Evolutionary conservation across 495 filamentous ascomycete genomes (phyloP).

Genomic region (Penicillium roqueforti): DNA sequence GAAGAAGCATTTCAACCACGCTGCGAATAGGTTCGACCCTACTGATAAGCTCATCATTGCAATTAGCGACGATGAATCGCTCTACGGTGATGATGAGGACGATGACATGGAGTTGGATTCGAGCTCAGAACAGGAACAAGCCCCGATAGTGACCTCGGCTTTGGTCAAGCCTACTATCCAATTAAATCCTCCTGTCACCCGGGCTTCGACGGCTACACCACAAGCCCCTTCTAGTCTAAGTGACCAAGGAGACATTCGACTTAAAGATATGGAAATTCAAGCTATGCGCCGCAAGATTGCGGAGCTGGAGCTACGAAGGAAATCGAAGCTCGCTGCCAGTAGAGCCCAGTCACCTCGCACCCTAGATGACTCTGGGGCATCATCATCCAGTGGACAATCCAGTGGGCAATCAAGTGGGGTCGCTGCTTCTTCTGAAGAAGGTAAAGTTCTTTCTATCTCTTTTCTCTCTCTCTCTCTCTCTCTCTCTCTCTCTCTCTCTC

Average conservation of each 20-base stretch:
- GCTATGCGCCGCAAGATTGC: conserved; percentile 72
- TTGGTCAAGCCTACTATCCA: conserved; percentile 10
- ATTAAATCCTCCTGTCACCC: conserved; percentile 4
- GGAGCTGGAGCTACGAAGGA: conserved; percentile 66
- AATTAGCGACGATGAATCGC: conserved; percentile 64
- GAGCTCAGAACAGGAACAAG: conserved; percentile 9
- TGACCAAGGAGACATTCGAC: conserved; percentile 55
- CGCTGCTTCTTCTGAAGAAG: conserved; percentile 1
- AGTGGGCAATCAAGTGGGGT: conserved; percentile 8
- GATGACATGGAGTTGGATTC: conserved; percentile 36
- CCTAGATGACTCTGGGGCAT: conserved; percentile 16
- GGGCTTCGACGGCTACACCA: conserved; percentile 35
- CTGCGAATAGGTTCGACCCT: conserved; percentile 9
- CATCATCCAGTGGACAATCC: conserved; percentile 18
- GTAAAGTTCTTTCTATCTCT: not conserved
- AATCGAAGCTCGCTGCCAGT: conserved; percentile 47
- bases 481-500: not conserved
- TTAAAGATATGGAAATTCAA: conserved; percentile 66
- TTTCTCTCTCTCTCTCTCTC: not conserved
- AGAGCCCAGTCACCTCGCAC: conserved; percentile 33
- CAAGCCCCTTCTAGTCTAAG: conserved; percentile 30
- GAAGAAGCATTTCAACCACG: conserved; percentile 60
- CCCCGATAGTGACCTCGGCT: not conserved
- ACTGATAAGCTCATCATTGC: conserved; percentile 59
- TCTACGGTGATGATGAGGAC: conserved; percentile 41